These are phyloP conservation scores for Dillenia turbinata DNA, from an alignment of 164 flowering plant genomes.

Conservation along the genomic window DNA sequence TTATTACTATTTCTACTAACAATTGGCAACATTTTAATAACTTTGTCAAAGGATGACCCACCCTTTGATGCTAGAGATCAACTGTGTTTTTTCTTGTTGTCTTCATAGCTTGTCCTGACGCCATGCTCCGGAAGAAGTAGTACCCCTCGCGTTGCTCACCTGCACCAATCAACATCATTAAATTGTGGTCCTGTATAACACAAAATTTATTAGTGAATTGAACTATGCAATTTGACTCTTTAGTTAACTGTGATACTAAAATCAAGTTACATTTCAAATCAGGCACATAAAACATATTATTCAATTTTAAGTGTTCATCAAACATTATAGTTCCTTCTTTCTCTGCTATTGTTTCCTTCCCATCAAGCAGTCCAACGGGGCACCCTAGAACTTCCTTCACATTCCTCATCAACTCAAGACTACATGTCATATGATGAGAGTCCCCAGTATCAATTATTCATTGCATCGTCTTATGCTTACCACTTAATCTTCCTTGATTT, in stretches of 20 bases:
- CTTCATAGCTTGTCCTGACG: background rate
- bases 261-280: too few species aligned
- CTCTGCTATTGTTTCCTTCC: too few species aligned
- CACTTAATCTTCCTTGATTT: background rate
- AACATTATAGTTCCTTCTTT: too few species aligned
- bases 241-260: too few species aligned
- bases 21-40: background rate
- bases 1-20: too few species aligned
- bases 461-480: background rate
- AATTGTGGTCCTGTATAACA: background rate
- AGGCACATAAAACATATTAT: background rate
- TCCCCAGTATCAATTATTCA: too few species aligned
- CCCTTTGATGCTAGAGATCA: background rate
- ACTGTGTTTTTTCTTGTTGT: background rate
- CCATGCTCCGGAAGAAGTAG: background rate
- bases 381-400: too few species aligned
- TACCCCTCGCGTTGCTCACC: background rate
- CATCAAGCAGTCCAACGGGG: too few species aligned
- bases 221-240: too few species aligned
- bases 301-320: background rate
- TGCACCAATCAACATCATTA: background rate
- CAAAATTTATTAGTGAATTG: background rate
- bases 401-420: background rate
- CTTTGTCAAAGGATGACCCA: background rate
- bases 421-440: background rate